A percentile compares a stretch with the other conserved stretches of the same genome.
Evolutionary conservation across 306 rosid species (phyloP).

Genomic region (Gastrolobium bilobum): DNA sequence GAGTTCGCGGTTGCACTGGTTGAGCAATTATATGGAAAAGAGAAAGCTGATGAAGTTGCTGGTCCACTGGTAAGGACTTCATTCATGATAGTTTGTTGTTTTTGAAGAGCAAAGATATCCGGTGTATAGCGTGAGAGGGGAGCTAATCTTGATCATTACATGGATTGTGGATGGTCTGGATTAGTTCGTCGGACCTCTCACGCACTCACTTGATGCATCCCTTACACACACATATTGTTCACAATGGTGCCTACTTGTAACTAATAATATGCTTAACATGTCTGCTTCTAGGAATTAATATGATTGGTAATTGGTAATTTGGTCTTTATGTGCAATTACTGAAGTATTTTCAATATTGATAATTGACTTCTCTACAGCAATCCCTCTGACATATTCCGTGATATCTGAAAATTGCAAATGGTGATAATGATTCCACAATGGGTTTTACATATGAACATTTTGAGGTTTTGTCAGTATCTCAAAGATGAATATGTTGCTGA

Average conservation of each 20-base stretch:
- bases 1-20: conserved; percentile 78
- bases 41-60: conserved; percentile 84
- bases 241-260: neutral
- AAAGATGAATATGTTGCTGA: neutral
- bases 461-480: neutral
- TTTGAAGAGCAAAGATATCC: neutral
- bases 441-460: neutral
- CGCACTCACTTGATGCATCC: neutral
- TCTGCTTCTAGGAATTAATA: conserved; percentile 27
- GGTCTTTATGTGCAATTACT: neutral
- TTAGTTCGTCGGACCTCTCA: neutral
- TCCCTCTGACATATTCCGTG: neutral
- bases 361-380: neutral
- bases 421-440: neutral
- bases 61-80: conserved; percentile 77
- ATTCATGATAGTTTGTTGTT: conserved; percentile 25
- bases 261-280: conserved; percentile 8
- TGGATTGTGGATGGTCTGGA: neutral
- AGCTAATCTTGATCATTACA: neutral
- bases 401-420: conserved; percentile 4
- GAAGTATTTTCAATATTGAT: neutral
- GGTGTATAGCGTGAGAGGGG: neutral
- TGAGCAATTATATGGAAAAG: conserved; percentile 89
- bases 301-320: conserved; percentile 5
- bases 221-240: neutral